phyloP scores from a whole-genome alignment of 1,139 yeast genomes.

The Eremothecium sinecaudum region DNA sequence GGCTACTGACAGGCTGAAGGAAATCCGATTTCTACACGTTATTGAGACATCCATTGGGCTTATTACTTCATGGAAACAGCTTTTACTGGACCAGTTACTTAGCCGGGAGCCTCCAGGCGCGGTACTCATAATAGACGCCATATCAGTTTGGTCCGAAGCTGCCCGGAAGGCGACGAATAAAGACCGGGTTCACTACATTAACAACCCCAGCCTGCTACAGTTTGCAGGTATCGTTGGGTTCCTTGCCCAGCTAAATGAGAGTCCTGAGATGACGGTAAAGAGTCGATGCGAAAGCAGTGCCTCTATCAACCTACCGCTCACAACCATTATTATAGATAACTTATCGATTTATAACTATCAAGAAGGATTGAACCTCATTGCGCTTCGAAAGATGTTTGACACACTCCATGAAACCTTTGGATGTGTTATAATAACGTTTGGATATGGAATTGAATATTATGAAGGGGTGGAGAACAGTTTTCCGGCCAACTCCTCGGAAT shows the following conservation, averaged over 20 bases:
- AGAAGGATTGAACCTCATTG: slow-evolving; percentile 12
- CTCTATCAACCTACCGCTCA: slow-evolving; percentile 13
- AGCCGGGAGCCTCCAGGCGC: background rate
- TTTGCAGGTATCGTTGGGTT: slow-evolving; percentile 21
- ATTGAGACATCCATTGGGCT: slow-evolving; percentile 2
- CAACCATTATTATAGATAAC: slow-evolving; percentile 27
- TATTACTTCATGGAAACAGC: background rate
- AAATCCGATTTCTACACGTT: background rate
- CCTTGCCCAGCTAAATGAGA: slow-evolving; percentile 18
- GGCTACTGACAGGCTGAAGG: background rate
- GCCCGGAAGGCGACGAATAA: background rate
- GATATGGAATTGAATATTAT: slow-evolving; percentile 26
- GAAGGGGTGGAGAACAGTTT: slow-evolving; percentile 22
- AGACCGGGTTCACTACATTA: slow-evolving; percentile 1
- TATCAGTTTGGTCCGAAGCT: slow-evolving; percentile 1
- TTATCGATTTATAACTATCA: slow-evolving; percentile 20
- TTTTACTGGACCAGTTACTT: background rate
- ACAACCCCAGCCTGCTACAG: slow-evolving; percentile 13
- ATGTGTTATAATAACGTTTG: slow-evolving; percentile 24
- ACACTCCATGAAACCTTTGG: slow-evolving; percentile 21
- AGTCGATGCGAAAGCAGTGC: slow-evolving; percentile 14
- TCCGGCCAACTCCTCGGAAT: slow-evolving; percentile 9
- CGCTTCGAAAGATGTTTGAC: slow-evolving; percentile 15
- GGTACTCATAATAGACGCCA: slow-evolving; percentile 1
- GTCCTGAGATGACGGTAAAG: slow-evolving; percentile 19